Evolutionary conservation across 306 rosid genomes (phyloP).

Genomic region (Prunus fruticosa): DNA sequence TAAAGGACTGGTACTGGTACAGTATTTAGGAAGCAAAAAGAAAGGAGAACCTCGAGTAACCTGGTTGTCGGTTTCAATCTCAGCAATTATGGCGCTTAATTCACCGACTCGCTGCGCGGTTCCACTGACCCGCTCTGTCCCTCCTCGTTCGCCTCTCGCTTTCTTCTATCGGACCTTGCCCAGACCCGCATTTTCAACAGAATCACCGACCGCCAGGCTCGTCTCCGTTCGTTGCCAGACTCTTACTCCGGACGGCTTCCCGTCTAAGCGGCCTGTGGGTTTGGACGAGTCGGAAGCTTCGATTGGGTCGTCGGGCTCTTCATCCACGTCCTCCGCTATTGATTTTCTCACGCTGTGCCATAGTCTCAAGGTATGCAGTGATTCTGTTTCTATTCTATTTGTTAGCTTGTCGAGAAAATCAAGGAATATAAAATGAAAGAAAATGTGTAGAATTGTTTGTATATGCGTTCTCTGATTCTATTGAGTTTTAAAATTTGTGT

Average conservation of each 20-base stretch:
- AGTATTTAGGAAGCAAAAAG: background rate
- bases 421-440: background rate
- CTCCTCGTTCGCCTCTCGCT: constrained; percentile 26
- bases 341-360: constrained; percentile 90
- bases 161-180: constrained; percentile 23
- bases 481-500: constrained; percentile 1
- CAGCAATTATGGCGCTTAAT: constrained; percentile 39
- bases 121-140: constrained; percentile 34
- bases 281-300: constrained; percentile 32
- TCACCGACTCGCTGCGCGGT: constrained; percentile 43
- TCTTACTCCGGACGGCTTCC: constrained; percentile 36
- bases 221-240: constrained; percentile 53
- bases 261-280: constrained; percentile 25
- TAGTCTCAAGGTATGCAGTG: constrained; percentile 61
- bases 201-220: constrained; percentile 29
- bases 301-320: constrained; percentile 31
- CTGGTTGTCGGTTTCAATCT: background rate
- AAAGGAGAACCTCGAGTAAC: background rate
- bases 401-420: constrained; percentile 19
- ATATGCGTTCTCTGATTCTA: background rate
- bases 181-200: constrained; percentile 28
- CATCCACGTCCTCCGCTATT: constrained; percentile 49
- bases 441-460: background rate
- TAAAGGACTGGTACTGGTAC: too few relatives aligned
- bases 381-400: background rate